Conservation (phyloP, 2,329 filamentous ascomycete species). For the Drechslerella dactyloides region DNA sequence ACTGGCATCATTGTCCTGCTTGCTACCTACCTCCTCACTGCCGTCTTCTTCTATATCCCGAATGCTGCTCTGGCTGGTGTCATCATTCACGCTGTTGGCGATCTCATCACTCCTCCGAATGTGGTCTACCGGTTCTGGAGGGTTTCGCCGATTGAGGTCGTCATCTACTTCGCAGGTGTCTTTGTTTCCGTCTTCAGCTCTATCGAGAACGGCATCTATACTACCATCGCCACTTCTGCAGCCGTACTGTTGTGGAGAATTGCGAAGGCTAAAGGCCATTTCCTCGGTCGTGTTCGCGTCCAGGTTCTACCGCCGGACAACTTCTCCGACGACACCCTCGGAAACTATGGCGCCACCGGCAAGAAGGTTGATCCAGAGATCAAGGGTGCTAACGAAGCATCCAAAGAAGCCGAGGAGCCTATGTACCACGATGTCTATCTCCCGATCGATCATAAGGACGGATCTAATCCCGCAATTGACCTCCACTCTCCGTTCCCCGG, state of each 20-base stretch:
- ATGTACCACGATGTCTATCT: slow-evolving; percentile 79
- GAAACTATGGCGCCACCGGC: slow-evolving; percentile 25
- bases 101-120: slow-evolving; percentile 88
- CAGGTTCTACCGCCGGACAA: slow-evolving; percentile 79
- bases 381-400: slow-evolving; percentile 55
- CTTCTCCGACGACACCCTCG: slow-evolving; percentile 66
- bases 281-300: slow-evolving; percentile 82
- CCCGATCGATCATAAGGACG: slow-evolving; percentile 84
- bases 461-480: slow-evolving; percentile 82
- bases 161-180: slow-evolving; percentile 93
- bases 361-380: slow-evolving; percentile 53
- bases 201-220: slow-evolving; percentile 93
- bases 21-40: slow-evolving; percentile 85
- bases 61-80: slow-evolving; percentile 80
- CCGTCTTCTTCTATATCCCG: slow-evolving; percentile 93
- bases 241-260: slow-evolving; percentile 82
- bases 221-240: slow-evolving; percentile 77
- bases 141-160: slow-evolving; percentile 84
- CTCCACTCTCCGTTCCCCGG: slow-evolving; percentile 86
- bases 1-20: slow-evolving; percentile 84
- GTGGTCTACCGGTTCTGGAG: slow-evolving; percentile 95
- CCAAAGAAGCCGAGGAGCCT: slow-evolving; percentile 55
- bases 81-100: slow-evolving; percentile 94
- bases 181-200: slow-evolving; percentile 84
- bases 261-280: slow-evolving; percentile 79